Evolutionary conservation across 352 stramenopile genomes (phyloP), one percentile per base, ranked within the genome.

Genomic region (Pythium aquatile): DNA sequence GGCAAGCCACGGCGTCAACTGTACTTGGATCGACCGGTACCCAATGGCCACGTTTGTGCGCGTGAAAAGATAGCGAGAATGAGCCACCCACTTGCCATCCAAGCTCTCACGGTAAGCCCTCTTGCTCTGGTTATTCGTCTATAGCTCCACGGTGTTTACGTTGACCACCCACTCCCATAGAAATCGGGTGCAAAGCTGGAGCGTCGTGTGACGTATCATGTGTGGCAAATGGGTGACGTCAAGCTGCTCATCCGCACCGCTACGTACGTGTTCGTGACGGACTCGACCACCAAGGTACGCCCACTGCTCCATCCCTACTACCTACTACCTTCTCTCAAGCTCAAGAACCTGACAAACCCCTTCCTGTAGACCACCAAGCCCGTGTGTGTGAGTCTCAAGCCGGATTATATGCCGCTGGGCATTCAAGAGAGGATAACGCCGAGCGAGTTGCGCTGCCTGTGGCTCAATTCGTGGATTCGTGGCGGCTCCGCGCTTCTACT

Each of bases 381-480:
- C 0, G 62, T 91, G 49, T 90, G 79, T 10, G 55, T 95, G 3
- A 89, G 91, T 46, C 72, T 89, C 30, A 95, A 93, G 51, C 69
- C 82, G 8, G 85, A 95, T 62, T 82, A 88, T 32, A 70, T 75
- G 24, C 66, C 72, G 9, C 61, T 87, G 0, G 70, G 70, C n/a
- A 20, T 87, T 7, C 63, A 77, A 16, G 87, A 95, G 55, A 75
- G 79, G 61, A 57, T 94, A 24, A 86, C 81, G 16, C 64, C 64
- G 1, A 86, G 77, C 54, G 87, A 95, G 55, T 66, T 77, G 40
- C 77, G 77, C 17, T 72, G 73, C 1, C 79, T 91, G 51, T 92
- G 85, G 84, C 61, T 95, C 1, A 80, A 94, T 65, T 86, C 85
- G 5, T 95, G 87, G 87, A 66, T 95, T 14, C 80, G 85, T 9